Percentiles rank a stretch among this genome's conserved stretches.
Evolutionary conservation across 495 filamentous ascomycete species (phyloP).

Genomic region (Chaetomium fimeti): DNA sequence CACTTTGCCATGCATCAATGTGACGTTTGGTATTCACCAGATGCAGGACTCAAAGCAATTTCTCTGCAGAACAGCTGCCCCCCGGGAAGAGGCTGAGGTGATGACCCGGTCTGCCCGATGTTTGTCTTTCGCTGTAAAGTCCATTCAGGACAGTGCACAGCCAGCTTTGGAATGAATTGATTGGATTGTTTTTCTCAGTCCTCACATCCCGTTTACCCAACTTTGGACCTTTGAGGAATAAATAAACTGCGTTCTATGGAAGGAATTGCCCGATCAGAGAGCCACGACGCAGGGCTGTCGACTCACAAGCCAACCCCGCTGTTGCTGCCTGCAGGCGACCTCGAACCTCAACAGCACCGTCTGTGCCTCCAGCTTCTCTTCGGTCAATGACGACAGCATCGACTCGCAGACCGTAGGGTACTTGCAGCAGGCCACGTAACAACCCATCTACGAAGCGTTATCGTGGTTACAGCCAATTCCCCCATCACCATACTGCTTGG

Average conservation of each 20-base stretch:
- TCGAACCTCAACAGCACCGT: no score
- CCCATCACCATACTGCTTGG: no score
- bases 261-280: background rate
- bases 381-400: background rate
- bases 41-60: constrained; percentile 1
- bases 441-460: no score
- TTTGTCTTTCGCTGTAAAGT: background rate
- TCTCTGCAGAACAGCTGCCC: background rate
- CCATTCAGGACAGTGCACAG: background rate
- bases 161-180: background rate
- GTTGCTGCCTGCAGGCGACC: constrained; percentile 13
- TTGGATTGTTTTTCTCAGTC: background rate
- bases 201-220: background rate
- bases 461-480: no score
- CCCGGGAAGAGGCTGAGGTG: background rate
- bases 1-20: background rate
- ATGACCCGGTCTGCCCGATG: background rate
- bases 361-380: no score
- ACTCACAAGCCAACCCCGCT: constrained; percentile 6
- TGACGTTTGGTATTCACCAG: background rate
- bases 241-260: no score
- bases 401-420: background rate
- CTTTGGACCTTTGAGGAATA: background rate
- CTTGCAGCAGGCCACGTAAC: no score
- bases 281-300: background rate